A percentile compares a stretch with the other conserved stretches of the same genome.
phyloP scores from a whole-genome alignment of 208 protist genomes.

The Trypanosoma avium region DNA sequence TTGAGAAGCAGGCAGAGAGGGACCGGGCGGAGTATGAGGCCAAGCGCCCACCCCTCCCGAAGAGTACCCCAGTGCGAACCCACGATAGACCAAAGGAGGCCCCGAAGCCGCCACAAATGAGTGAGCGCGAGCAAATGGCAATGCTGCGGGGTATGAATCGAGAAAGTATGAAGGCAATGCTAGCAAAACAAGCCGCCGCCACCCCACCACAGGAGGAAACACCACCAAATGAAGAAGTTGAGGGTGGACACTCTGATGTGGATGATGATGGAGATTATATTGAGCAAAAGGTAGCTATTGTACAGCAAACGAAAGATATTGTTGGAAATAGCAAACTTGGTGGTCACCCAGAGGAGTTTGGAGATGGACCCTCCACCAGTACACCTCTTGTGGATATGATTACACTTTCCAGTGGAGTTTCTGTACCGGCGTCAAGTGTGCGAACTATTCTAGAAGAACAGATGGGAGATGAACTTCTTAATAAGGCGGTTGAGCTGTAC shows the following conservation, averaged over 20 bases:
- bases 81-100: constrained; percentile 26
- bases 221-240: constrained; percentile 10
- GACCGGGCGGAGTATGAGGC: constrained; percentile 76
- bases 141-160: constrained; percentile 88
- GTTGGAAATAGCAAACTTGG: constrained; percentile 73
- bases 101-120: constrained; percentile 44
- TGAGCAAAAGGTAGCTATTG: constrained; percentile 81
- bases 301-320: constrained; percentile 70
- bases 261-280: constrained; percentile 86
- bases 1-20: constrained; percentile 84
- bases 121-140: constrained; percentile 86
- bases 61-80: constrained; percentile 15
- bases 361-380: constrained; percentile 58
- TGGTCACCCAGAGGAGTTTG: constrained; percentile 86
- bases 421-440: constrained; percentile 54
- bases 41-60: constrained; percentile 7
- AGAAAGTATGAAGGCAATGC: constrained; percentile 80
- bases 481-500: constrained; percentile 73
- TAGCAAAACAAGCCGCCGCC: constrained; percentile 65
- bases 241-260: constrained; percentile 51
- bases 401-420: constrained; percentile 54
- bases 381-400: constrained; percentile 69
- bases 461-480: constrained; percentile 63
- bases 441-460: constrained; percentile 62
- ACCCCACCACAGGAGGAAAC: constrained; percentile 12